Percentiles rank a stretch among this genome's conserved stretches.
These are phyloP conservation scores for Camelina hispida DNA, from an alignment of 345 rosid species.

Conservation along the genomic window DNA sequence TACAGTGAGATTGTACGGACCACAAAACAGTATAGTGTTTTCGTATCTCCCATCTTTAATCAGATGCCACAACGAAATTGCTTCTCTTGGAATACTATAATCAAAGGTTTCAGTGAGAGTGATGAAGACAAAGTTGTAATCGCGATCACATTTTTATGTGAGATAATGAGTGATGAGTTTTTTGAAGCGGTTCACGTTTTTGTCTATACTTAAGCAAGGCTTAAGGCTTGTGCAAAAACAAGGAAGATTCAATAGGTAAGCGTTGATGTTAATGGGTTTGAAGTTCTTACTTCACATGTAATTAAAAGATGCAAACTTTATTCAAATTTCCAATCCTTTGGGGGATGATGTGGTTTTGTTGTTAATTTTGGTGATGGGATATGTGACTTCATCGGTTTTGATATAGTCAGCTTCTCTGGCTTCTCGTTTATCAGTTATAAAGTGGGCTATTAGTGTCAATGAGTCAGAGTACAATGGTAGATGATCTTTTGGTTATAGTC, in stretches of 20 bases:
- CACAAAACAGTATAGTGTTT: too few species aligned
- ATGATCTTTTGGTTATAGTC: too few species aligned
- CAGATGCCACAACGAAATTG: slow-evolving; percentile 62
- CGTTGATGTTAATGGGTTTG: not conserved
- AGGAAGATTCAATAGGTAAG: slow-evolving; percentile 51
- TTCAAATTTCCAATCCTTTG: too few species aligned
- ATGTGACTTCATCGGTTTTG: too few species aligned
- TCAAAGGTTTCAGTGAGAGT: slow-evolving; percentile 62
- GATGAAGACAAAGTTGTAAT: slow-evolving; percentile 29
- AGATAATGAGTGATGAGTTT: slow-evolving; percentile 51
- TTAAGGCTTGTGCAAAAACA: slow-evolving; percentile 62
- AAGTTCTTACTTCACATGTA: not conserved
- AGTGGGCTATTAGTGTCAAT: too few species aligned
- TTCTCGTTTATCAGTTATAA: too few species aligned
- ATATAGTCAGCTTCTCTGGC: too few species aligned
- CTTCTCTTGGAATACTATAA: slow-evolving; percentile 82
- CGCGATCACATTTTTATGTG: slow-evolving; percentile 49
- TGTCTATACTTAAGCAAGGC: too few species aligned
- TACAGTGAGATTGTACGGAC: too few species aligned
- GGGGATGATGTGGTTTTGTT: too few species aligned
- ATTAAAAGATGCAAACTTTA: not conserved
- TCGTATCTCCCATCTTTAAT: not conserved
- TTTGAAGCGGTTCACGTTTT: slow-evolving; percentile 50
- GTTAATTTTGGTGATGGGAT: too few species aligned
- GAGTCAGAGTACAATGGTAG: too few species aligned